Percentiles rank a stretch among this genome's conserved stretches.
phyloP scores from a whole-genome alignment of 257 asterid genomes.

The Prunella vulgaris region DNA sequence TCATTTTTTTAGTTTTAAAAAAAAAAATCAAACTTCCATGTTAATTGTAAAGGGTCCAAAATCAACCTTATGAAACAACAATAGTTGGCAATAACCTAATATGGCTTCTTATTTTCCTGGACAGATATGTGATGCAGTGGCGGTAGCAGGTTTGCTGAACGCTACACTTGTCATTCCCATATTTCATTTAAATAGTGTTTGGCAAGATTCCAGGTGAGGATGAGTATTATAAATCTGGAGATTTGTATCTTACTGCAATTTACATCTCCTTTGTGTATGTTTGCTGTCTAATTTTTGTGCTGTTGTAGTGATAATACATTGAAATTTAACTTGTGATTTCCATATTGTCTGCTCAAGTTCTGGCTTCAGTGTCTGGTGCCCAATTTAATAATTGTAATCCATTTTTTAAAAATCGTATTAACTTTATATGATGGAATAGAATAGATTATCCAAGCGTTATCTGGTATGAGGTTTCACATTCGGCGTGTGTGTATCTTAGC shows the following conservation, averaged over 20 bases:
- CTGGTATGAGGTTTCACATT: no score
- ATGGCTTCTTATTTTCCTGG: slow-evolving; percentile 11
- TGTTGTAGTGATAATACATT: not conserved
- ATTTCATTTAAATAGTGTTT: slow-evolving; percentile 93
- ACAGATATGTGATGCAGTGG: slow-evolving; percentile 99
- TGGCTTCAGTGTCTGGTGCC: not conserved
- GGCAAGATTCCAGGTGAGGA: slow-evolving; percentile 93
- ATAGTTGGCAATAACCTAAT: not conserved
- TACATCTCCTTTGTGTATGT: not conserved
- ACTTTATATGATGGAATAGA: not conserved
- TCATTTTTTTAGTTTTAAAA: not conserved
- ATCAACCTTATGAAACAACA: not conserved
- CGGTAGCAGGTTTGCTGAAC: slow-evolving; percentile 95
- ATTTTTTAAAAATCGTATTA: not conserved
- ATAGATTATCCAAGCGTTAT: not conserved
- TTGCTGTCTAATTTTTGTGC: not conserved
- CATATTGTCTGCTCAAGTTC: not conserved
- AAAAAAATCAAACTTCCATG: not conserved
- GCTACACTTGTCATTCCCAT: slow-evolving; percentile 98
- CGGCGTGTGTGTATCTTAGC: not conserved
- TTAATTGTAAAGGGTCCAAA: not conserved
- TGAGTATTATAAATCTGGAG: not conserved
- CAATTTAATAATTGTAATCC: not conserved
- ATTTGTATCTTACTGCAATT: slow-evolving; percentile 4
- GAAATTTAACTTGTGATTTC: not conserved